Base-by-base conservation (phyloP, 352 stramenopile species). In the Phytophthora pseudosyringae region DNA sequence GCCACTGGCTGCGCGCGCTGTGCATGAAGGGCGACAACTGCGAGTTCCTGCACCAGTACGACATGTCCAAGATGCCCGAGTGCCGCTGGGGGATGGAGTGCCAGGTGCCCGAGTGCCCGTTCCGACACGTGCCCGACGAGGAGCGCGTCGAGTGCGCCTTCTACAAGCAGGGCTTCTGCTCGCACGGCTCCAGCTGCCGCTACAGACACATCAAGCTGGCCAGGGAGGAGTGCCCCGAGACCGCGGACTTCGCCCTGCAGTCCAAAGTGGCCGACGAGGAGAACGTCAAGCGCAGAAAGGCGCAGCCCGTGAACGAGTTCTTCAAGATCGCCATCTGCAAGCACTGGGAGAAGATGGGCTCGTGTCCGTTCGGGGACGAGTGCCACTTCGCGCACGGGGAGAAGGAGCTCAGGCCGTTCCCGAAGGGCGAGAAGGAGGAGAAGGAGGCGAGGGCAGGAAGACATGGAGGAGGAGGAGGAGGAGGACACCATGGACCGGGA, bases 1-100 rank as follows among this genome's bases (percentile, higher is more conserved):
- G 96, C 60, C 97, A 99, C 73, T 99, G 97, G 96, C 85, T 99
- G 48, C 90, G 94, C 58, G 96, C 97, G 67, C 82, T 99, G 31
- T 99, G 97, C 73, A 99, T 99, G 96, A 99, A 99, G 64, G 97
- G 97, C 32, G 91, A 98, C 64, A 96, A 95, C 54, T 99, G 96
- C 72, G 96, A 99, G 78, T 99, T 99, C 67, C 69, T 99, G 50
- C 96, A 99, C 69, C 69, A 81, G 73, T 98, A 98, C 70, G 95
- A 99, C 78, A 93, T 98, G 73, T 91, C 80, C 32, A 98, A 98
- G 71, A 99, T 99, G 97, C 97, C 97, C 10, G 85, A 99, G 45
- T 99, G 97, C 74, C 89, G 96, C 36, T 98, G 97, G 88, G 97
- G 96, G 16, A 98, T 98, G 80, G 90, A 98, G 55, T 99, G 97